A percentile compares a stretch with the other conserved stretches of the same genome.
These are phyloP conservation scores for Perilla frutescens DNA, from an alignment of 257 asterid genomes.

Conservation along the genomic window DNA sequence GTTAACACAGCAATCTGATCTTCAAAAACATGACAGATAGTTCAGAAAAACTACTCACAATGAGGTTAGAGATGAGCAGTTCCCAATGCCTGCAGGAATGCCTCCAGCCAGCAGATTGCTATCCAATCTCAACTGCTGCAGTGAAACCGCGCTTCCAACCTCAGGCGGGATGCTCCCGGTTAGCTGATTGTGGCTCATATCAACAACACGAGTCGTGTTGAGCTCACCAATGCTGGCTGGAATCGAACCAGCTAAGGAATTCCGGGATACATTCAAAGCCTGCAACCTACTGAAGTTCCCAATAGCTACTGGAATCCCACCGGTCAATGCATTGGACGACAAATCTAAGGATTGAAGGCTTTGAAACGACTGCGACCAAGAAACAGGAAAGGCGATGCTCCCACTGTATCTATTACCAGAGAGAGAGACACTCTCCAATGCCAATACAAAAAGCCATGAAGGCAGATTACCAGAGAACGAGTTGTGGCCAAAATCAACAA, in stretches of 20 bases:
- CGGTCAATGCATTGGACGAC: conserved; percentile 72
- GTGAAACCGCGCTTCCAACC: conserved; percentile 55
- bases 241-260: conserved; percentile 57
- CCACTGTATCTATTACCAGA: conserved; percentile 69
- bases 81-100: conserved; percentile 56
- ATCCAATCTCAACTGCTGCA: conserved; percentile 66
- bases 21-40: background rate
- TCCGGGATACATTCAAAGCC: conserved; percentile 64
- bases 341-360: conserved; percentile 65
- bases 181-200: conserved; percentile 71
- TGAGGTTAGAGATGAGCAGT: conserved; percentile 66
- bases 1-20: background rate
- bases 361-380: conserved; percentile 45
- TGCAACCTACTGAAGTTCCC: conserved; percentile 65
- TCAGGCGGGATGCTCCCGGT: conserved; percentile 68
- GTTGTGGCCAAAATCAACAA: conserved; percentile 59
- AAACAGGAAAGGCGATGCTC: conserved; percentile 38
- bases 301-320: conserved; percentile 59
- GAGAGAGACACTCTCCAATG: conserved; percentile 53
- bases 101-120: conserved; percentile 56
- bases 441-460: conserved; percentile 63
- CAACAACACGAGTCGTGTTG: conserved; percentile 52
- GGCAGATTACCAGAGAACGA: conserved; percentile 68
- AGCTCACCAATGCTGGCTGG: conserved; percentile 64
- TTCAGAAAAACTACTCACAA: conserved; percentile 55